These are phyloP conservation scores for Lentinula edodes DNA, from an alignment of 768 basidiomycete species.

Conservation along the genomic window DNA sequence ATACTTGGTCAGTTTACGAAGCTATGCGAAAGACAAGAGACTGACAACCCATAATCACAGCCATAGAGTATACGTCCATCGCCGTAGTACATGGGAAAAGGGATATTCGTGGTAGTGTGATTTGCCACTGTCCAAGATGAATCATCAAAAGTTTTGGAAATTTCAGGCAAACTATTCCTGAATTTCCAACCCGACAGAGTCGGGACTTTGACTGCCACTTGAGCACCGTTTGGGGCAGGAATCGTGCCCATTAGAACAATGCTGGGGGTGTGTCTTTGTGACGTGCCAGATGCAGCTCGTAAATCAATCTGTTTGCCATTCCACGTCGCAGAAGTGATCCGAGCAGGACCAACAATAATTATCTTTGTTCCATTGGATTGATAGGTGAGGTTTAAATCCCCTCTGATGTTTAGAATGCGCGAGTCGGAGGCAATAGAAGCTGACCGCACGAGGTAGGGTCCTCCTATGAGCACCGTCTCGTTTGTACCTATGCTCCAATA, in stretches of 20 bases:
- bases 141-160: slow-evolving; percentile 40
- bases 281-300: not conserved
- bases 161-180: slow-evolving; percentile 52
- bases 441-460: slow-evolving; percentile 38
- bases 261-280: not conserved
- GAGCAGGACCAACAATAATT: slow-evolving; percentile 39
- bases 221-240: not conserved
- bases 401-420: slow-evolving; percentile 39
- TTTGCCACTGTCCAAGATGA: slow-evolving; percentile 45
- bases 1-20: not conserved
- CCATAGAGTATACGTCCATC: slow-evolving; percentile 61
- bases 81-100: slow-evolving; percentile 45
- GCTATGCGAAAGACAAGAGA: slow-evolving; percentile 1
- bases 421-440: slow-evolving; percentile 20
- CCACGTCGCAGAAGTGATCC: slow-evolving; percentile 38
- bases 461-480: slow-evolving; percentile 38
- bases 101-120: slow-evolving; percentile 47
- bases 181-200: slow-evolving; percentile 40
- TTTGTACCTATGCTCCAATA: slow-evolving; percentile 54
- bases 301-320: slow-evolving; percentile 34
- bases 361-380: slow-evolving; percentile 22
- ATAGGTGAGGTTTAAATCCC: slow-evolving; percentile 36
- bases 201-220: not conserved
- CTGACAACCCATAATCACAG: slow-evolving; percentile 83
- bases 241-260: not conserved